Base-by-base conservation (phyloP, 177 flowering plant genomes). In the Vitis hybrid region DNA sequence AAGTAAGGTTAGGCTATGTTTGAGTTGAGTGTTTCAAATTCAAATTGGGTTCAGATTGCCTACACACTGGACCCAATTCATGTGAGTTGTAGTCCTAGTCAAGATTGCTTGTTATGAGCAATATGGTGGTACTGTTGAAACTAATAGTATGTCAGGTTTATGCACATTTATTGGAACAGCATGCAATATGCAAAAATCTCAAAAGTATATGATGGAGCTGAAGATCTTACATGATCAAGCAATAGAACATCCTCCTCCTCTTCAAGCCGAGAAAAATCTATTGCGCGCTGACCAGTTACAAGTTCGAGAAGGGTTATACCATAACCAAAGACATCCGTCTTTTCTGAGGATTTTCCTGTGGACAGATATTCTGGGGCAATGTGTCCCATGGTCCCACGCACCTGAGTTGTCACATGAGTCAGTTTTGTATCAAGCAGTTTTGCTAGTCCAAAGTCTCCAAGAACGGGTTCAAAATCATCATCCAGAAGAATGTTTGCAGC, bases 321-420 rank as follows among this genome's bases (percentile, higher is more conserved):
- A 75, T 87, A 88, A 16, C 92, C 92, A 72, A 88, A 88, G 18
- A 88, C 89, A 77, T 88, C 90, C 6, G 92, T 86, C 76, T 84
- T 86, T 48, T 88, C 90, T 11, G 90, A 86, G 3, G 90, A 84
- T 73, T 88, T 86, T 22, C 92, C 92, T 0, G 90, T 88, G 56
- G 88, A 88, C 68, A 88, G 73, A 61, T 88, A 86, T 66, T 88
- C 92, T 1, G 92, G 90, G 50, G 92, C 90, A 71, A 88, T 86
- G 73, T 88, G 92, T 20, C 92, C 92, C 98, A 91, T 91, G 14
- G 97, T 94, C 58, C 99, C 99, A 55, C 99, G 90, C 48, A 92
- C 85, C 77, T 91, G 97, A 66, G 99, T 94, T 15, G 97, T 94
- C 19, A 94, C 85, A 78, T 92, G 97, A 70, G 97, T 94, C 63